A percentile compares a stretch with the other conserved stretches of the same genome.
phyloP scores from a whole-genome alignment of 129 eudicot species.

The Lactuca saligna region DNA sequence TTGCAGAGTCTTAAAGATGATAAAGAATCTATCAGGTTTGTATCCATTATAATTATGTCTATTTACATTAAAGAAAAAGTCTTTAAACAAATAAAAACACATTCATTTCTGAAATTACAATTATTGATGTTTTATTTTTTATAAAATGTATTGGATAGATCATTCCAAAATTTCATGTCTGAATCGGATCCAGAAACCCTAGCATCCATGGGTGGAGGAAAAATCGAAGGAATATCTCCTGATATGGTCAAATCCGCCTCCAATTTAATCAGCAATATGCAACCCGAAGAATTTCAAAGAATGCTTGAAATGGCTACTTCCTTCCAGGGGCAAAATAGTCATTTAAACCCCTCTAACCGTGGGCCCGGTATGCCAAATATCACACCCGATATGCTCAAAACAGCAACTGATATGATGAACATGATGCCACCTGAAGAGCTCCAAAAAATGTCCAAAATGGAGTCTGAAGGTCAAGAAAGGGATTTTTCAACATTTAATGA shows the following conservation, averaged over 20 bases:
- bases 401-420: slow-evolving; percentile 76
- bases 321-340: slow-evolving; percentile 54
- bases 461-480: slow-evolving; percentile 22
- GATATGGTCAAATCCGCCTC: slow-evolving; percentile 69
- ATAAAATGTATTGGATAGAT: slow-evolving; percentile 25
- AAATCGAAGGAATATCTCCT: slow-evolving; percentile 49
- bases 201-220: slow-evolving; percentile 52
- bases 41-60: background rate
- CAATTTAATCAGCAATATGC: slow-evolving; percentile 57
- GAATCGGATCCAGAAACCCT: slow-evolving; percentile 64
- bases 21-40: slow-evolving; percentile 63
- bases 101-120: background rate
- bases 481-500: slow-evolving; percentile 15
- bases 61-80: no score
- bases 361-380: slow-evolving; percentile 55
- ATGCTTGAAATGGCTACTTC: slow-evolving; percentile 74
- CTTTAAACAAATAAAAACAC: background rate
- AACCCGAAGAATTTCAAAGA: slow-evolving; percentile 72
- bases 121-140: background rate
- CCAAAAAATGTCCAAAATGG: slow-evolving; percentile 62
- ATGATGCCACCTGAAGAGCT: slow-evolving; percentile 69
- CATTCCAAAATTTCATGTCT: slow-evolving; percentile 65
- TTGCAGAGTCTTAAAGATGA: slow-evolving; percentile 55
- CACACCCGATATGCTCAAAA: slow-evolving; percentile 69
- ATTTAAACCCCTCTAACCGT: slow-evolving; percentile 26